phyloP scores from a whole-genome alignment of 257 asterid species.

The Fraxinus americana region DNA sequence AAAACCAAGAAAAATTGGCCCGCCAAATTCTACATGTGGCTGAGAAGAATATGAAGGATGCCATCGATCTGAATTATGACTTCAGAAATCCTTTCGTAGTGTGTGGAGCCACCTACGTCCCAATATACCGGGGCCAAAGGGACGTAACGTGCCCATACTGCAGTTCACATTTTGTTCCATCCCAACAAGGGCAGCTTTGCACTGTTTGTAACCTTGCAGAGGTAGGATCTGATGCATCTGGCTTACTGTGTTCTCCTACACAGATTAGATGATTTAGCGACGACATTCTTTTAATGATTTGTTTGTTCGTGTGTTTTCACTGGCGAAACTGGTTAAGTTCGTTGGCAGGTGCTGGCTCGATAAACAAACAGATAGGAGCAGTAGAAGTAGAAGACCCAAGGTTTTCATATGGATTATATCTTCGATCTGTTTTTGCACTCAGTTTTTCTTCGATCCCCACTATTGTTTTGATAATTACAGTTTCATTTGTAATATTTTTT shows the following conservation, averaged over 20 bases:
- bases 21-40: conserved; percentile 46
- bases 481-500: conserved; percentile 9
- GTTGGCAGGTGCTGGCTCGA: neutral
- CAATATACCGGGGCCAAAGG: conserved; percentile 57
- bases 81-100: conserved; percentile 55
- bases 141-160: conserved; percentile 54
- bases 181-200: conserved; percentile 47
- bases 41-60: conserved; percentile 47
- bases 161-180: conserved; percentile 44
- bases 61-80: conserved; percentile 44
- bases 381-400: neutral
- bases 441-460: neutral
- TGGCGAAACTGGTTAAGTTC: neutral
- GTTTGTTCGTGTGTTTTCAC: too few relatives aligned
- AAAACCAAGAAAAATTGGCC: conserved; percentile 36
- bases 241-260: conserved; percentile 26
- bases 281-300: neutral
- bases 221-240: conserved; percentile 26
- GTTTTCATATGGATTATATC: conserved; percentile 1
- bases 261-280: conserved; percentile 16
- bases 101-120: conserved; percentile 55
- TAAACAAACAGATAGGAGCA: conserved; percentile 3
- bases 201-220: conserved; percentile 49
- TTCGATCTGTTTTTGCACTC: neutral
- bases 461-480: neutral